These are phyloP conservation scores for Mortierella sp. DNA, from an alignment of 371 early-diverging fungal genomes.

Conservation along the genomic window DNA sequence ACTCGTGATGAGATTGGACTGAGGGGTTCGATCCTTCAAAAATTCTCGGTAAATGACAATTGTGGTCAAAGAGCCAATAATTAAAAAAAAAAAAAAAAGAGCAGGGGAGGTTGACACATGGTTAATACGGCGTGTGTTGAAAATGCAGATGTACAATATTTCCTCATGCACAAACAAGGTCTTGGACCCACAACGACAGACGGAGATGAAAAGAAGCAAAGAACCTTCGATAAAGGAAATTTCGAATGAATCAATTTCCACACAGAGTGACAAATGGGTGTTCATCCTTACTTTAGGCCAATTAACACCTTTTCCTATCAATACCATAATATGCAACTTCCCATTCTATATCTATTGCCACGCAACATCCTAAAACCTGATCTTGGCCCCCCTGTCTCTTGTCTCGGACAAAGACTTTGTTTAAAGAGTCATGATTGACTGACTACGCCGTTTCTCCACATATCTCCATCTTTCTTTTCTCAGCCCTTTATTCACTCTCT, in stretches of 20 bases:
- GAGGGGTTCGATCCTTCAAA: too few species aligned
- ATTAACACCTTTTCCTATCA: not conserved
- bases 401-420: not conserved
- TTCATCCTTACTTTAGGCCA: not conserved
- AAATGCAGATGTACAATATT: not conserved
- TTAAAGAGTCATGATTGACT: not conserved
- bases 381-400: not conserved
- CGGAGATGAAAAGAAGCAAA: slow-evolving; percentile 43
- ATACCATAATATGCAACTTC: not conserved
- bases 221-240: slow-evolving; percentile 45
- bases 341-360: too few species aligned
- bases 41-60: not conserved
- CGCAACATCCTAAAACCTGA: not conserved
- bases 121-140: too few species aligned
- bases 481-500: not conserved
- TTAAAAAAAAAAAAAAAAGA: not conserved
- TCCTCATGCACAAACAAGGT: not conserved
- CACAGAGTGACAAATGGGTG: not conserved
- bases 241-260: slow-evolving; percentile 46
- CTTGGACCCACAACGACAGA: too few species aligned
- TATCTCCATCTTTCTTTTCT: not conserved
- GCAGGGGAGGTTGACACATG: too few species aligned
- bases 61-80: not conserved
- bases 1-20: too few species aligned
- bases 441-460: not conserved